Percentiles rank a stretch among this genome's conserved stretches.
These are phyloP conservation scores for Polytolypa hystricis DNA, from an alignment of 2,329 filamentous ascomycete species.

Conservation along the genomic window DNA sequence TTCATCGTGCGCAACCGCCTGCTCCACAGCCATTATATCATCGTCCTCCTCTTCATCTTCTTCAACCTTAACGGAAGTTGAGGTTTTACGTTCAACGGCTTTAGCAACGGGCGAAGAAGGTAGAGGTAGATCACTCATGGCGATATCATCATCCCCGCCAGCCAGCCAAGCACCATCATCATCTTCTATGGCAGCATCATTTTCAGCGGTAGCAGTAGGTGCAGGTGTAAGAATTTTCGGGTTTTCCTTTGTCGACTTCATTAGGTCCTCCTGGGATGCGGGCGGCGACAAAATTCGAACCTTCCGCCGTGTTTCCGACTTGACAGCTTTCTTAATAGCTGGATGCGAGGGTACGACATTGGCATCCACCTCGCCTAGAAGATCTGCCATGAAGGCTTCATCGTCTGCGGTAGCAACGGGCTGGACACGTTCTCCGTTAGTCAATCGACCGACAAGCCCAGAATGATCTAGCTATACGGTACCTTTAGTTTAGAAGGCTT, in stretches of 20 bases:
- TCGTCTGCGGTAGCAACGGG: conserved; percentile 73
- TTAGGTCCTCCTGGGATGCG: conserved; percentile 41
- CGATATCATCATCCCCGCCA: conserved; percentile 56
- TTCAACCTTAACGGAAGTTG: conserved; percentile 46
- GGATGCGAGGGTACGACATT: conserved; percentile 52
- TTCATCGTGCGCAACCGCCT: conserved; percentile 54
- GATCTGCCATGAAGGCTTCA: conserved; percentile 70
- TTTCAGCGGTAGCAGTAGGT: conserved; percentile 16
- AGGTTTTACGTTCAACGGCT: conserved; percentile 58
- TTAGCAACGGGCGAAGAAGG: conserved; percentile 81
- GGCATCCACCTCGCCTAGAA: conserved; percentile 79
- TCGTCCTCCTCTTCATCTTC: conserved; percentile 68
- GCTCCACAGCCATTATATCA: conserved; percentile 74
- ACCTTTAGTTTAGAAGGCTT: conserved; percentile 71
- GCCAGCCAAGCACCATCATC: conserved; percentile 48
- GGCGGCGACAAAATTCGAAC: conserved; percentile 70
- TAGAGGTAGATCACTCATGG: conserved; percentile 75
- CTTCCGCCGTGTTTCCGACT: conserved; percentile 66
- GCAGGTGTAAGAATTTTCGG: conserved; percentile 7
- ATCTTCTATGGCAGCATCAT: conserved; percentile 26
- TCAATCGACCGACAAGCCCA: background rate
- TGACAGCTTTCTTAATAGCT: conserved; percentile 52
- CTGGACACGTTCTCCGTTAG: conserved; percentile 42
- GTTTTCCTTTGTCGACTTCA: conserved; percentile 41
- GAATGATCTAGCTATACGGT: conserved; percentile 16